Evolutionary conservation across 345 rosid species (phyloP).

Genomic region (Gossypium stocksii): DNA sequence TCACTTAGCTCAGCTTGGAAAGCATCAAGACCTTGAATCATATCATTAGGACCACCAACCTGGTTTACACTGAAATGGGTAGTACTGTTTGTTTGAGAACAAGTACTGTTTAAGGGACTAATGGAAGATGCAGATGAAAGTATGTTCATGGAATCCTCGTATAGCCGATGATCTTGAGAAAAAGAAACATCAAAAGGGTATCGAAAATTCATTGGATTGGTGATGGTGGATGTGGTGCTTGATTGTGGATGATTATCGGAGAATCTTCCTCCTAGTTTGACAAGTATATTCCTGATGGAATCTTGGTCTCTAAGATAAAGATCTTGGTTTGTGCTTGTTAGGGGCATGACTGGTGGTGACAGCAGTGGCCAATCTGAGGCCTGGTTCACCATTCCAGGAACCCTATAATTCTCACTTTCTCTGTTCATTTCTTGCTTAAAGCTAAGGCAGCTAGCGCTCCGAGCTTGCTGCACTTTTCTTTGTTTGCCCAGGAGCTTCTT

Average conservation of each 20-base stretch:
- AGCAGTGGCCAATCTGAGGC: constrained; percentile 35
- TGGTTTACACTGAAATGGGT: constrained; percentile 17
- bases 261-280: constrained; percentile 44
- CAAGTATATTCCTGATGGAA: constrained; percentile 30
- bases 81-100: constrained; percentile 30
- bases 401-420: constrained; percentile 23
- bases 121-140: constrained; percentile 27
- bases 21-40: constrained; percentile 36
- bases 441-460: constrained; percentile 20
- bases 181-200: constrained; percentile 15
- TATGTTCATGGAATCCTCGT: constrained; percentile 22
- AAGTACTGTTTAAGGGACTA: constrained; percentile 28
- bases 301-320: constrained; percentile 39
- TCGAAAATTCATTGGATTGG: constrained; percentile 6
- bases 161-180: constrained; percentile 24
- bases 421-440: constrained; percentile 50
- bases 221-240: background rate
- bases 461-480: constrained; percentile 43
- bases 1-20: constrained; percentile 21
- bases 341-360: constrained; percentile 11
- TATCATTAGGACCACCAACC: constrained; percentile 12
- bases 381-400: constrained; percentile 21
- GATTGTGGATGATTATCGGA: constrained; percentile 23
- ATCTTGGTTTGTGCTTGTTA: constrained; percentile 9
- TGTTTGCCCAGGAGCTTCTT: constrained; percentile 72